Base-by-base conservation (phyloP, 2,329 filamentous ascomycete genomes). In the Metarhizium guizhouense region DNA sequence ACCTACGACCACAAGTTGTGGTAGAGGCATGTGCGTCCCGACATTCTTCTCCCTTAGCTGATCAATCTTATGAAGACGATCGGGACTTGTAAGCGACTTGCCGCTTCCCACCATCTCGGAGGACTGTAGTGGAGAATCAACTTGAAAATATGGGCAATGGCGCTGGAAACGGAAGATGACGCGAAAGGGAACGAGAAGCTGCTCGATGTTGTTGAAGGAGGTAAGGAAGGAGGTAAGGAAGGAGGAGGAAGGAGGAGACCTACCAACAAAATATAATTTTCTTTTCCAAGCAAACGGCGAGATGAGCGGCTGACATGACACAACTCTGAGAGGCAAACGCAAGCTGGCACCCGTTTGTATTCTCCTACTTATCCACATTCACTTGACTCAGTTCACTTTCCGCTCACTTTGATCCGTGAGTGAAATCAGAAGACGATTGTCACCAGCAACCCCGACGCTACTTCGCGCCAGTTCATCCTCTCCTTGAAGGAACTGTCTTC, bases 1-100 rank as follows among this genome's bases (percentile, higher is more conserved):
- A 58, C 90, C 90, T 10, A 93, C 88, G 7, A 92, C 89, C 40
- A 87, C 87, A 61, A 94, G 88, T 73, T 90, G 85, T 0, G 65
- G 68, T 1, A 70, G 63, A 43, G 67, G 55, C 10, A 76, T 64
- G 34, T 67, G 62, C 0, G 68, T 60, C 5, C 70, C 72, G 6
- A 76, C 64, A 6, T 67, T 69, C 7, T 73, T 65, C 56, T 73
- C 73, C 3, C 74, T 68, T 1, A 77, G 62, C 60, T 68, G 73
- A 59, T 77, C 74, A 30, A 77, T 67, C 54, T 71, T 72, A 48
- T 48, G 48, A 6, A 57, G 55, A 6, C 42, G 49, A 14, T 54
- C 55, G 3, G 55, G 55, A 38, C 49, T 54, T 25, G 55, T 51
- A 8, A 56, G 47, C 10, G 45, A 29, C 16, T 30, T 48, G 16